Base-by-base conservation (phyloP, 2,329 filamentous ascomycete genomes). In the Pseudocercospora fijiensis region DNA sequence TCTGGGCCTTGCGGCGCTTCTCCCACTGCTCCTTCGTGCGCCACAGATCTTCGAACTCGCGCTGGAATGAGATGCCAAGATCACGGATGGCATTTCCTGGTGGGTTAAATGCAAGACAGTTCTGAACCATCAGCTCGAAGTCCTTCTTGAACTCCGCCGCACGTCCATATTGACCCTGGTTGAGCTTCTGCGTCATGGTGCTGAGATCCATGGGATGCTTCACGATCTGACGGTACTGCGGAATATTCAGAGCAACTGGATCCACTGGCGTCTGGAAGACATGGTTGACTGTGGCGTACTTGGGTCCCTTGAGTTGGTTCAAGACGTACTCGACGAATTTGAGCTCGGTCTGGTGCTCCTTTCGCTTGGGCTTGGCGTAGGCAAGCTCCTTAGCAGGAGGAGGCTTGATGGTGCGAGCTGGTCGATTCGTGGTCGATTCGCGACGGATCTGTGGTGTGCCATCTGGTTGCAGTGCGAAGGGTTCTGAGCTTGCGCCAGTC, bases 151-250 rank as follows among this genome's bases (percentile, higher is more conserved):
- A 92, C 52, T 97, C 93, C 76, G 92, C 92, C 0, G 91, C 84
- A 62, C 84, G 91, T 69, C 87, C 85, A 73, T 98, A 98, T 61
- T 92, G 86, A 26, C 92, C 92, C 11, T 83, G 82, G 70, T 89
- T 86, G 45, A 97, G 83, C 78, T 96, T 96, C 47, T 84, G 83
- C 37, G 85, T 83, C 73, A 96, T 90, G n/a, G 91, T 96, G 16
- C 85, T 83, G 57, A 97, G 82, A 76, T 99, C 94, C 94, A 98
- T 99, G 0, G 95, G 95, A 75, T 93, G 92, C 82, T 96, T 98
- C 79, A 99, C 92, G 66, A 98, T 83, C 72, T 90, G 92, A 76
- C 95, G 91, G 76, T 99, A 99, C 24, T 90, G 89, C 0, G 95
- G 95, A 64, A 98, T 97, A 75, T 94, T 92, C 60, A 98, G 81